Evolutionary conservation across 1,284 basidiomycete genomes (phyloP).

Genomic region (Moniliella sp.): DNA sequence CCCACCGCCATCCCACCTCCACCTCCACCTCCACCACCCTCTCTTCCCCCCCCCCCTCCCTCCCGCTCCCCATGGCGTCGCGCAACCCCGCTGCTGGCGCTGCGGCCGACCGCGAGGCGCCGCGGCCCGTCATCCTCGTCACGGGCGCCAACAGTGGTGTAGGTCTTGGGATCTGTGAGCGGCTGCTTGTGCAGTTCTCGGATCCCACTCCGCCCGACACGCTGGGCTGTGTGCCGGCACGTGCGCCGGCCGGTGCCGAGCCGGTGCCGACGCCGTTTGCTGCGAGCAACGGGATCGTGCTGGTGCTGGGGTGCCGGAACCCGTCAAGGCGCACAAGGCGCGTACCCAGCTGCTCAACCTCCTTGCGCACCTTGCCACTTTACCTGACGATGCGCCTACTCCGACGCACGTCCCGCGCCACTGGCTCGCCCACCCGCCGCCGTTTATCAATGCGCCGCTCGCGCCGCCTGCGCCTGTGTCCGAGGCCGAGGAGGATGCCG

Average conservation of each 20-base stretch:
- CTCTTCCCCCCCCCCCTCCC: too few relatives aligned
- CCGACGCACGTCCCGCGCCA: not conserved
- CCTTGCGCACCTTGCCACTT: constrained; percentile 11
- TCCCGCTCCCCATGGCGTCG: too few relatives aligned
- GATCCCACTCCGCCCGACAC: constrained; percentile 24
- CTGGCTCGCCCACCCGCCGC: not conserved
- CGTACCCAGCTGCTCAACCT: constrained; percentile 15
- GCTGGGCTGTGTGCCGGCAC: constrained; percentile 7
- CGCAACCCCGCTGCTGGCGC: too few relatives aligned
- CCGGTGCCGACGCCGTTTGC: constrained; percentile 19
- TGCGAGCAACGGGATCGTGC: constrained; percentile 26
- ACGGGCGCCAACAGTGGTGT: constrained; percentile 28
- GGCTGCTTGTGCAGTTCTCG: constrained; percentile 30
- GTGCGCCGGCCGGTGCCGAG: constrained; percentile 3
- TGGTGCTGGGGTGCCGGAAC: constrained; percentile 31
- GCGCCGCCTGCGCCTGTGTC: not conserved
- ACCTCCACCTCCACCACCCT: too few relatives aligned
- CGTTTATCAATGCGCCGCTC: not conserved
- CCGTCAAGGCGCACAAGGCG: constrained; percentile 29
- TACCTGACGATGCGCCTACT: constrained; percentile 1
- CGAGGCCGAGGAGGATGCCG: constrained; percentile 7
- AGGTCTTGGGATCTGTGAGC: constrained; percentile 28
- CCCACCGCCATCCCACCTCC: too few relatives aligned
- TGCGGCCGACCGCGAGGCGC: too few relatives aligned
- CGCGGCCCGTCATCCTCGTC: constrained; percentile 23